These are phyloP conservation scores for Vitrella brassicaformis DNA, from an alignment of 73 alveolate genomes.

Conservation along the genomic window DNA sequence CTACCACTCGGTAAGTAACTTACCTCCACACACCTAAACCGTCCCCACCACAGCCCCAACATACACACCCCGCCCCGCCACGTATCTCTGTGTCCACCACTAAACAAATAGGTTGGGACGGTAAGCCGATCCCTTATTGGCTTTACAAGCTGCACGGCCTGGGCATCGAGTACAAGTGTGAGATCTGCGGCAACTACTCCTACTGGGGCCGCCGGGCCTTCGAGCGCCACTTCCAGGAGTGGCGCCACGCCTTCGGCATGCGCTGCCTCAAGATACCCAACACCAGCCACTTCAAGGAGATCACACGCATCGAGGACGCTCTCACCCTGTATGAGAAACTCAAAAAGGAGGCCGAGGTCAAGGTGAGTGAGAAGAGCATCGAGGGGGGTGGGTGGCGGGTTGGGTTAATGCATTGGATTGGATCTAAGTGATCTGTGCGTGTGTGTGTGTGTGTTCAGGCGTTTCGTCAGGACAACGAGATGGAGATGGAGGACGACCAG, in stretches of 20 bases:
- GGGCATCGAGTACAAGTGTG: slow-evolving; percentile 89
- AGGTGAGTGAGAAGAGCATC: not conserved
- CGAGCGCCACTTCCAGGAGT: slow-evolving; percentile 95
- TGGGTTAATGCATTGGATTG: not conserved
- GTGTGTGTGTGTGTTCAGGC: not conserved
- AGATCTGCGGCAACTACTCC: slow-evolving; percentile 98
- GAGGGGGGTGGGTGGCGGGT: too few relatives aligned
- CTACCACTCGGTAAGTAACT: slow-evolving; percentile 70
- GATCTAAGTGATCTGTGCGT: not conserved
- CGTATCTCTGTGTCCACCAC: too few relatives aligned
- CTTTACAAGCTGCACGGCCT: slow-evolving; percentile 92
- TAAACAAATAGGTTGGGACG: slow-evolving; percentile 99
- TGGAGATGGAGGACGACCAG: not conserved
- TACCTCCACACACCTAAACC: too few relatives aligned
- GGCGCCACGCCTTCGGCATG: slow-evolving; percentile 99
- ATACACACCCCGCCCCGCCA: too few relatives aligned
- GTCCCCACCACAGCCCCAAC: too few relatives aligned
- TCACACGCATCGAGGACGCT: slow-evolving; percentile 90
- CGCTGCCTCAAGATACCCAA: slow-evolving; percentile 96
- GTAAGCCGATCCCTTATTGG: slow-evolving; percentile 99
- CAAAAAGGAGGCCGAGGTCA: slow-evolving; percentile 68
- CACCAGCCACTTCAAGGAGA: slow-evolving; percentile 94
- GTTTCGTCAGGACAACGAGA: not conserved
- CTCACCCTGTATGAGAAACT: slow-evolving; percentile 88
- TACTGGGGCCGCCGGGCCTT: slow-evolving; percentile 96